phyloP scores from a whole-genome alignment of 2,329 filamentous ascomycete species.

The Daldinia sp. region DNA sequence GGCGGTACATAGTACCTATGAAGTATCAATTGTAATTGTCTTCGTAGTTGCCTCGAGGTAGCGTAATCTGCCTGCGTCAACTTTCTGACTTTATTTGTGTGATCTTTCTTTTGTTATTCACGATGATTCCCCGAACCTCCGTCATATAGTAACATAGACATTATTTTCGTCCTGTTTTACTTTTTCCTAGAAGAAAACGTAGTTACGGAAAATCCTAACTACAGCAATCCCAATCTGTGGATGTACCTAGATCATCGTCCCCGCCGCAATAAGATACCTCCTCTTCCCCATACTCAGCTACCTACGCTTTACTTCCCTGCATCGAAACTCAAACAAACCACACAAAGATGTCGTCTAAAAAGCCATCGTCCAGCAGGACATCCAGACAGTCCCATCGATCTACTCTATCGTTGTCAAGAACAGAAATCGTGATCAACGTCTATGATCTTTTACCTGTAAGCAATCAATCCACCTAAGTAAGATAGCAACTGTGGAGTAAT shows the following conservation, averaged over 20 bases:
- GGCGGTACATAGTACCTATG: neutral
- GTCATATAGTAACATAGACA: constrained; percentile 15
- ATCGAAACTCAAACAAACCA: constrained; percentile 39
- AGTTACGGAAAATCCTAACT: neutral
- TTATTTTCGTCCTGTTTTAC: constrained; percentile 10
- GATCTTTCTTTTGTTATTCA: constrained; percentile 13
- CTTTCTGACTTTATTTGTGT: constrained; percentile 8
- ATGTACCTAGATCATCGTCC: constrained; percentile 12
- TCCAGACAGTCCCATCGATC: constrained; percentile 66
- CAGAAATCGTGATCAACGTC: constrained; percentile 80
- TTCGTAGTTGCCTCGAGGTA: constrained; percentile 16
- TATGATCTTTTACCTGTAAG: constrained; percentile 80
- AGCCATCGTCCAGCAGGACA: constrained; percentile 54
- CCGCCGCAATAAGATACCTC: constrained; percentile 14
- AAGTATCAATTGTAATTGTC: constrained; percentile 4
- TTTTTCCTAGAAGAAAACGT: neutral
- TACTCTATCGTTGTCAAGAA: constrained; percentile 77
- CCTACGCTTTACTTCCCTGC: neutral
- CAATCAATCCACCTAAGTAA: neutral
- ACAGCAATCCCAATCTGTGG: neutral
- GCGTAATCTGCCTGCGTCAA: constrained; percentile 5
- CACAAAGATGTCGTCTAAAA: constrained; percentile 59
- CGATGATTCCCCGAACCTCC: constrained; percentile 27
- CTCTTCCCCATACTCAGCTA: constrained; percentile 2
- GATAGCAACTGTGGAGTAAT: neutral